Evolutionary conservation across 768 basidiomycete species (phyloP), one percentile per base, ranked within the genome.

Genomic region (Thelephora ganbajun): DNA sequence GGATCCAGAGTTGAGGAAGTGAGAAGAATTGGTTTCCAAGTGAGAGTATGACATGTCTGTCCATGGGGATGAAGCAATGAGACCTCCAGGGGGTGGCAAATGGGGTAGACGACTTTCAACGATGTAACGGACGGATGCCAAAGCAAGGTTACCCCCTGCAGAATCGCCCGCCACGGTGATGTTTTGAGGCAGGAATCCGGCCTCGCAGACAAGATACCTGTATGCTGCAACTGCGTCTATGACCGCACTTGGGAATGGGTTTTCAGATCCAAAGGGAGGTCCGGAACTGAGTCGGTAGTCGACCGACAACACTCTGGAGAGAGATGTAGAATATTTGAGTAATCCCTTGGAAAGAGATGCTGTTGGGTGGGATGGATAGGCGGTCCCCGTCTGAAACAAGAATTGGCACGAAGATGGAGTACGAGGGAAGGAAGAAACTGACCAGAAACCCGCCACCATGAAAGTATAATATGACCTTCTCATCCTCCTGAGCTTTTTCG

Each of bases 201-300:
- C 63, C 6, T 52, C 60, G 43, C 73, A 66, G 22, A 80, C 67
- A 13, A 85, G 76, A 59, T 85, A 79, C 43, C 71, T 61, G 60
- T 84, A 88, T 6, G 79, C 83, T 2, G 79, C 72, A 3, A 85
- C 60, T 2, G 74, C 79, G 53, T 88, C 84, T 5, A 87, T 61
- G 0, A 88, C 66, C 23, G 80, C 80, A 0, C 78, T 66, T 0
- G 84, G 84, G 65, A 87, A 87, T 5, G 80, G 72, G 48, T 76
- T 66, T 7, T 61, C 61, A 19, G 63, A 58, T 30, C 56, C 48
- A 55, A 62, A 63, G 18, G 76, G 73, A 41, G 63, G 59, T 11
- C 63, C 59, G 1, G 74, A 64, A 22, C 77, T 76, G 22, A 83
- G 73, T 6, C 83, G 76, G 60, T 86, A 88, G 61, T 86, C 84